phyloP scores from a whole-genome alignment of 352 stramenopile species.

The Aphanomyces astaci region DNA sequence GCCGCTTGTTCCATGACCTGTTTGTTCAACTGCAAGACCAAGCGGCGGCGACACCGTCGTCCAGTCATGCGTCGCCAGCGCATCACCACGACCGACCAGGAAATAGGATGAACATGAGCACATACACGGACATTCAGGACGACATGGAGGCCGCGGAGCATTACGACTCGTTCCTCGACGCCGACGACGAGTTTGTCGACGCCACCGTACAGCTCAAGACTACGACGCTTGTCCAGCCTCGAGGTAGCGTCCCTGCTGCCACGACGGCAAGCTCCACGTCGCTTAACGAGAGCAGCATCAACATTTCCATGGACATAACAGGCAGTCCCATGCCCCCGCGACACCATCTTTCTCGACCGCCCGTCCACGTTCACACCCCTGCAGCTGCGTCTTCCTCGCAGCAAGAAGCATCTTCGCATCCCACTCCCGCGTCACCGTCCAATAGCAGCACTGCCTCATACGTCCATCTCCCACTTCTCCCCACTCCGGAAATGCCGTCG shows the following conservation, averaged over 20 bases:
- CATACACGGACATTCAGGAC: neutral
- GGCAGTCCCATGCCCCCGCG: neutral
- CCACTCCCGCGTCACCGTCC: neutral
- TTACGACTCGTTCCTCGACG: conserved; percentile 13
- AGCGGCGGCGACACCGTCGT: neutral
- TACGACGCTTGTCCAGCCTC: neutral
- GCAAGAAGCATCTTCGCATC: neutral
- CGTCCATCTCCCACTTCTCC: neutral
- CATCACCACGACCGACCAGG: neutral
- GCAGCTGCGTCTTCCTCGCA: too few relatives aligned
- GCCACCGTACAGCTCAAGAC: neutral
- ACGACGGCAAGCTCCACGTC: neutral
- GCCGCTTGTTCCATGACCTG: conserved; percentile 11
- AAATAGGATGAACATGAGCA: neutral
- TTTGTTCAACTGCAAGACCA: conserved; percentile 17
- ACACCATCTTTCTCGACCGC: neutral
- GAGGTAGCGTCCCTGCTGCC: neutral
- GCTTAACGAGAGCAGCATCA: neutral
- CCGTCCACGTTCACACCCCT: neutral
- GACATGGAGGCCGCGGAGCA: neutral
- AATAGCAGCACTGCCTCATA: neutral
- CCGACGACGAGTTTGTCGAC: conserved; percentile 8
- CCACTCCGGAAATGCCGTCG: neutral
- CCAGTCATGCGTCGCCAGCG: neutral
- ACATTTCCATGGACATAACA: neutral